phyloP scores from a whole-genome alignment of 2,329 filamentous ascomycete species.

The Cyphellophora attinorum region DNA sequence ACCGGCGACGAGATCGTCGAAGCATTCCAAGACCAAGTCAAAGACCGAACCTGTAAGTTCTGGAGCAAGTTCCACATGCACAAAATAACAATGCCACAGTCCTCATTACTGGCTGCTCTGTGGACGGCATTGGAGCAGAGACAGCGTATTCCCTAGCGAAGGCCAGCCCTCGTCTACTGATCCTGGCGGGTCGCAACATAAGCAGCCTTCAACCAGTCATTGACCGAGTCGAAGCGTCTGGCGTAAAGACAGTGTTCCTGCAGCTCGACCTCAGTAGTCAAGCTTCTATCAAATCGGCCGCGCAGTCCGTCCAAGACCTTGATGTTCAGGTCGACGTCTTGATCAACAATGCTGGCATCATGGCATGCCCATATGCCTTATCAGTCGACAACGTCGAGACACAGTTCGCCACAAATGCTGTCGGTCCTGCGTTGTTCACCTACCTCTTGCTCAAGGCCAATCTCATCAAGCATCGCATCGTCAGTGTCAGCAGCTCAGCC shows the following conservation, averaged over 20 bases:
- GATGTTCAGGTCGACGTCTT: slow-evolving; percentile 27
- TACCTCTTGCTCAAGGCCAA: slow-evolving; percentile 27
- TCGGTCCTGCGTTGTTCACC: slow-evolving; percentile 31
- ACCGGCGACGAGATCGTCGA: slow-evolving; percentile 22
- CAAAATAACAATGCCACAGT: slow-evolving; percentile 13
- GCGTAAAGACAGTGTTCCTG: slow-evolving; percentile 11
- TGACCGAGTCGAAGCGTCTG: slow-evolving; percentile 12
- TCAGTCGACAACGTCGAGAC: slow-evolving; percentile 27
- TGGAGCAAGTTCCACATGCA: no score
- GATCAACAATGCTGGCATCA: slow-evolving; percentile 36
- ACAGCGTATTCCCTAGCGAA: slow-evolving; percentile 21
- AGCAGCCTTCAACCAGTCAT: slow-evolving; percentile 20
- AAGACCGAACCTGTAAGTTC: slow-evolving; percentile 22
- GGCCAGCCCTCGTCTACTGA: slow-evolving; percentile 19
- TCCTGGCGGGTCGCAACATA: slow-evolving; percentile 20
- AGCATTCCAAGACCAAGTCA: slow-evolving; percentile 22
- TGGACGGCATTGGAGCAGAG: slow-evolving; percentile 19
- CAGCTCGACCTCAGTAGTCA: slow-evolving; percentile 11
- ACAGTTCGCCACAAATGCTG: slow-evolving; percentile 29
- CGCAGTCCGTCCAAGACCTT: background rate
- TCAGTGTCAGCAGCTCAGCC: slow-evolving; percentile 21
- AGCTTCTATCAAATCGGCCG: background rate
- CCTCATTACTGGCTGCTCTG: slow-evolving; percentile 19
- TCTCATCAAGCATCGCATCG: slow-evolving; percentile 14
- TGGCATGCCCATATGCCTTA: slow-evolving; percentile 22